These are phyloP conservation scores for Hymenoscyphus fructigenus DNA, from an alignment of 2,329 filamentous ascomycete genomes.

Conservation along the genomic window DNA sequence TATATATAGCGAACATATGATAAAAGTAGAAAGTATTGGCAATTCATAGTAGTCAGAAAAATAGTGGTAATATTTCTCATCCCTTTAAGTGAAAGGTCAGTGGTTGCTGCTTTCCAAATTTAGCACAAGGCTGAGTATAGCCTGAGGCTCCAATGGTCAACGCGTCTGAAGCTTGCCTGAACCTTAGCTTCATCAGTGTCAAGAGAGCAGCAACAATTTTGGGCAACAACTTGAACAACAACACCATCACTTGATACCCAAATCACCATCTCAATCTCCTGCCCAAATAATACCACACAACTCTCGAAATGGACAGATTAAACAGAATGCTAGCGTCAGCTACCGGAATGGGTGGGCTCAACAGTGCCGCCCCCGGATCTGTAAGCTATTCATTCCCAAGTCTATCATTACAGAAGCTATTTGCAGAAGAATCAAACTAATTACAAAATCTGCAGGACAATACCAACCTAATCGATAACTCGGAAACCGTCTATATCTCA, in stretches of 20 bases:
- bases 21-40: too few relatives aligned
- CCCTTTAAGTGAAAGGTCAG: background rate
- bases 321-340: slow-evolving; percentile 82
- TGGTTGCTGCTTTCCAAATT: background rate
- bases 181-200: background rate
- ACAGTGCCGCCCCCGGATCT: slow-evolving; percentile 56
- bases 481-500: slow-evolving; percentile 98
- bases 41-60: too few relatives aligned
- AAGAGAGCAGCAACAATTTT: slow-evolving; percentile 10
- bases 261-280: background rate
- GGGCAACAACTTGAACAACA: slow-evolving; percentile 21
- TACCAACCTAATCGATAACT: slow-evolving; percentile 92
- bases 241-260: slow-evolving; percentile 4
- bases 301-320: slow-evolving; percentile 76
- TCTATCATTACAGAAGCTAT: background rate
- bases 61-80: too few relatives aligned
- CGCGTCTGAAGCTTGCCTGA: slow-evolving; percentile 17
- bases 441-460: slow-evolving; percentile 64
- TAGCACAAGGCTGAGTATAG: background rate
- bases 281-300: slow-evolving; percentile 7
- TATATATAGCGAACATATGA: too few relatives aligned
- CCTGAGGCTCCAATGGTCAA: background rate
- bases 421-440: slow-evolving; percentile 18
- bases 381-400: slow-evolving; percentile 44
- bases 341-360: slow-evolving; percentile 62